Conservation (phyloP, 2,329 filamentous ascomycete genomes). For the Colletotrichum trifolii region DNA sequence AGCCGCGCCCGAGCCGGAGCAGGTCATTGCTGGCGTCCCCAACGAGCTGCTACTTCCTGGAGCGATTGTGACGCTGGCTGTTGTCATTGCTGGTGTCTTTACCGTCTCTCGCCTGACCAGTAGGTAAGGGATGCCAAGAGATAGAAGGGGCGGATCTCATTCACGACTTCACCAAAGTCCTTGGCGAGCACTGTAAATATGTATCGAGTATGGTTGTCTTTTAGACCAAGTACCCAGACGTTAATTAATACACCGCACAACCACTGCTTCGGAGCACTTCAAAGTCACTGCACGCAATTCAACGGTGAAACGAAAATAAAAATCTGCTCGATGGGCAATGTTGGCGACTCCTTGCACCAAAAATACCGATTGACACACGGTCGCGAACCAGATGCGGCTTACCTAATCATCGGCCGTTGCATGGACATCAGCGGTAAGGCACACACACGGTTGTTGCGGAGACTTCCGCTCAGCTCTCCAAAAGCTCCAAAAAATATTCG, state of each 20-base stretch:
- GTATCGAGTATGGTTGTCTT: slow-evolving; percentile 39
- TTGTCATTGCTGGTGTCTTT: slow-evolving; percentile 94
- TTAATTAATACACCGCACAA: slow-evolving; percentile 35
- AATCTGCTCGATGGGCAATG: not conserved
- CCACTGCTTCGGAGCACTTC: not conserved
- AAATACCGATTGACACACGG: not conserved
- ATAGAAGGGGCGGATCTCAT: slow-evolving; percentile 34
- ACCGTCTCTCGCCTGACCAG: slow-evolving; percentile 78
- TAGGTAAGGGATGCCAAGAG: slow-evolving; percentile 52
- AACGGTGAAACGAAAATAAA: not conserved
- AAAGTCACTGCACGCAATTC: not conserved
- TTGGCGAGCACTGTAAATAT: slow-evolving; percentile 45
- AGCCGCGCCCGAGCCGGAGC: slow-evolving; percentile 67
- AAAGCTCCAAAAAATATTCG: slow-evolving; percentile 37
- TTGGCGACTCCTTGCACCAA: not conserved
- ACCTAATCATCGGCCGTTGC: not conserved
- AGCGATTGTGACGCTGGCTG: slow-evolving; percentile 93
- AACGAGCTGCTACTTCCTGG: slow-evolving; percentile 95
- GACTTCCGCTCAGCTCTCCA: slow-evolving; percentile 26
- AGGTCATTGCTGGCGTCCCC: slow-evolving; percentile 89
- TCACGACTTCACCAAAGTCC: slow-evolving; percentile 51
- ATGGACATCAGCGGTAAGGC: not conserved
- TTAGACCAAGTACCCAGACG: slow-evolving; percentile 38
- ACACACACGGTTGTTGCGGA: slow-evolving; percentile 7
- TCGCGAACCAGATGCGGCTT: not conserved